These are phyloP conservation scores for Amaranthus cruentus DNA, from an alignment of 148 eudicot genomes.

Conservation along the genomic window DNA sequence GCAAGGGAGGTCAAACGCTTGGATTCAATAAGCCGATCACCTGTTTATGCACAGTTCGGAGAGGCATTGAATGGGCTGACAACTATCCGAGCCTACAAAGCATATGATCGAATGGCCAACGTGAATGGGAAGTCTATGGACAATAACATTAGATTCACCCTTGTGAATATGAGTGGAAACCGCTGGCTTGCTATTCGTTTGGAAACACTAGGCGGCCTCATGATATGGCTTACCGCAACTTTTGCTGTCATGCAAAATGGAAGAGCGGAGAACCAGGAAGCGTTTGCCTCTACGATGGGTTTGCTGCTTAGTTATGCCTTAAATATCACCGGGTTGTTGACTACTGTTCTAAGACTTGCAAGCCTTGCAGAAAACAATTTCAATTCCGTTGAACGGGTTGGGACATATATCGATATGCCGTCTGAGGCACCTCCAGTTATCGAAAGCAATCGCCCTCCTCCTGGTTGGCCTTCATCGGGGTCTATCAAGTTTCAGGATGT, in stretches of 20 bases:
- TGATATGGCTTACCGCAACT: slow-evolving; percentile 95
- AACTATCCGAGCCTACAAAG: slow-evolving; percentile 87
- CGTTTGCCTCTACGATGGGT: slow-evolving; percentile 93
- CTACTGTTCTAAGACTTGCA: slow-evolving; percentile 83
- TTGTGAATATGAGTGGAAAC: slow-evolving; percentile 82
- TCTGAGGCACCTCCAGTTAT: slow-evolving; percentile 71
- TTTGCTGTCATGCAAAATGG: slow-evolving; percentile 97
- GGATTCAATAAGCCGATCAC: slow-evolving; percentile 84
- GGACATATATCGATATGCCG: slow-evolving; percentile 81
- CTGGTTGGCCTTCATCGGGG: slow-evolving; percentile 91
- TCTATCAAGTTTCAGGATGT: slow-evolving; percentile 76
- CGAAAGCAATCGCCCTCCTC: slow-evolving; percentile 80
- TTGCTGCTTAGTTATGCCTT: slow-evolving; percentile 86
- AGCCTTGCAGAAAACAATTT: slow-evolving; percentile 85
- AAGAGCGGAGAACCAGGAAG: slow-evolving; percentile 81
- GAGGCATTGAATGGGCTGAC: slow-evolving; percentile 87
- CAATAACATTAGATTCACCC: slow-evolving; percentile 77
- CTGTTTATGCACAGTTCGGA: slow-evolving; percentile 91
- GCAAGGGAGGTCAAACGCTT: slow-evolving; percentile 91
- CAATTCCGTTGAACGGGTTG: slow-evolving; percentile 82
- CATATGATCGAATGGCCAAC: slow-evolving; percentile 80
- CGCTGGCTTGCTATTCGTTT: slow-evolving; percentile 95
- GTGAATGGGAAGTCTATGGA: slow-evolving; percentile 89
- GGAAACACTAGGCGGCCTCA: slow-evolving; percentile 84
- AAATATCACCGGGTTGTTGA: slow-evolving; percentile 76